Conservation (phyloP, 805 yeast genomes). For the Cyberlindnera nakhonratchasimensis region DNA sequence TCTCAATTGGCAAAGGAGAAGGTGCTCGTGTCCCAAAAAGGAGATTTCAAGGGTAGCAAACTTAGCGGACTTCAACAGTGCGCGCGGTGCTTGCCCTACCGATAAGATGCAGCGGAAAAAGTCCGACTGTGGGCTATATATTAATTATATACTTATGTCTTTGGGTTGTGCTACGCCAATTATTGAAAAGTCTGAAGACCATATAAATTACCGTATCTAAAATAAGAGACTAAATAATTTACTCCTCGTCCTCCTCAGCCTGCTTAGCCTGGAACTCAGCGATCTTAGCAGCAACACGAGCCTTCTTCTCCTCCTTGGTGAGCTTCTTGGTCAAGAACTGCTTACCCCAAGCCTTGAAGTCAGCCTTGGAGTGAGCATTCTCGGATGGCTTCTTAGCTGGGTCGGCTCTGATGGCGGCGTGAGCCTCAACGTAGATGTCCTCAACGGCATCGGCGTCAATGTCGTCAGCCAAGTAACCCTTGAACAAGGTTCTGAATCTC, state of each 20-base stretch:
- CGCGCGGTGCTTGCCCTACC: neutral
- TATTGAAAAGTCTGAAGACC: too few relatives aligned
- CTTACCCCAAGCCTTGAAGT: slow-evolving; percentile 95
- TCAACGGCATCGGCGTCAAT: slow-evolving; percentile 95
- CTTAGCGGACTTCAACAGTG: too few relatives aligned
- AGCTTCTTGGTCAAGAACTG: slow-evolving; percentile 86
- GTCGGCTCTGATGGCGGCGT: slow-evolving; percentile 93
- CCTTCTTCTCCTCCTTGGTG: slow-evolving; percentile 88
- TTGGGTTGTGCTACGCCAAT: too few relatives aligned
- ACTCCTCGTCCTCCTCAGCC: slow-evolving; percentile 22
- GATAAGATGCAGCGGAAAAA: neutral
- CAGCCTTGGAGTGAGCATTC: slow-evolving; percentile 94
- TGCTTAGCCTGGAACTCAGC: slow-evolving; percentile 67
- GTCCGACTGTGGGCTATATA: neutral
- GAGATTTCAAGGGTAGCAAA: too few relatives aligned
- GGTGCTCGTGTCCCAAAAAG: too few relatives aligned
- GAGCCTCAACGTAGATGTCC: slow-evolving; percentile 94
- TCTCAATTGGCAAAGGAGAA: too few relatives aligned
- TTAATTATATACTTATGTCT: neutral
- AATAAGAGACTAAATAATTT: slow-evolving; percentile 7
- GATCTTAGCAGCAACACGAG: slow-evolving; percentile 87
- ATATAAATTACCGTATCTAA: slow-evolving; percentile 8
- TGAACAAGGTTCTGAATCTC: slow-evolving; percentile 95
- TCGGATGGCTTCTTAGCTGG: slow-evolving; percentile 87
- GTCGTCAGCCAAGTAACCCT: slow-evolving; percentile 94